These are phyloP conservation scores for Pythium aristosporum DNA, from an alignment of 352 stramenopile species.

Conservation along the genomic window DNA sequence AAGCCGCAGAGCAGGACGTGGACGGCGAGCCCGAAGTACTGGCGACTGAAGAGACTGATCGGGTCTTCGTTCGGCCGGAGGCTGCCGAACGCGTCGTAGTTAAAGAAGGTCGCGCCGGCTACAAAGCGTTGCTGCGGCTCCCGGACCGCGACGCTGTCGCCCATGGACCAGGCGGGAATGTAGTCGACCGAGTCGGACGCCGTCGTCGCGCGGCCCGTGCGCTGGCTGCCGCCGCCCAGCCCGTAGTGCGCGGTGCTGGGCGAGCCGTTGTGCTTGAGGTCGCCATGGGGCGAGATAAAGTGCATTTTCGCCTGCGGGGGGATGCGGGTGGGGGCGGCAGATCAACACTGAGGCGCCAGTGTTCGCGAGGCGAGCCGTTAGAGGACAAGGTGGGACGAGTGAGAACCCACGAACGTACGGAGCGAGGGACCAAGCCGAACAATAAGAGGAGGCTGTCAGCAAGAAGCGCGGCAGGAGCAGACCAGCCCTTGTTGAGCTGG, in stretches of 20 bases:
- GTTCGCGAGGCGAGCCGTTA: no score
- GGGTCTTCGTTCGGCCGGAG: conserved; percentile 17
- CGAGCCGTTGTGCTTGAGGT: conserved; percentile 4
- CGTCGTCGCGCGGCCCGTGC: conserved; percentile 6
- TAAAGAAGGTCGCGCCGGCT: conserved; percentile 31
- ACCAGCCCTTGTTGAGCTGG: no score
- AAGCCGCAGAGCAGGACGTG: conserved; percentile 22
- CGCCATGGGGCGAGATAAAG: background rate
- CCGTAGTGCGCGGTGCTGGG: background rate
- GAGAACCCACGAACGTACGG: no score
- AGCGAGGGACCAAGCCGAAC: no score
- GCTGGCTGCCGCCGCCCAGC: background rate
- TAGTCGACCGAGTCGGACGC: conserved; percentile 15
- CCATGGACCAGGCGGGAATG: conserved; percentile 6
- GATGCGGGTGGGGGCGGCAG: background rate
- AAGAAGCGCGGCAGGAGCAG: no score
- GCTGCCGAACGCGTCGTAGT: conserved; percentile 33
- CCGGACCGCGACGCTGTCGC: background rate
- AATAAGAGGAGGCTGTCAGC: no score
- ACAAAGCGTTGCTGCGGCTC: conserved; percentile 19
- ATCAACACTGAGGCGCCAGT: no score
- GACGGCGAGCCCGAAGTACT: conserved; percentile 26
- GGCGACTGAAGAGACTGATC: conserved; percentile 18
- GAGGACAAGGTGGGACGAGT: no score
- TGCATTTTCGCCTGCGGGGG: background rate